phyloP scores from a whole-genome alignment of 768 basidiomycete genomes.

The Macrocybe gigantea region DNA sequence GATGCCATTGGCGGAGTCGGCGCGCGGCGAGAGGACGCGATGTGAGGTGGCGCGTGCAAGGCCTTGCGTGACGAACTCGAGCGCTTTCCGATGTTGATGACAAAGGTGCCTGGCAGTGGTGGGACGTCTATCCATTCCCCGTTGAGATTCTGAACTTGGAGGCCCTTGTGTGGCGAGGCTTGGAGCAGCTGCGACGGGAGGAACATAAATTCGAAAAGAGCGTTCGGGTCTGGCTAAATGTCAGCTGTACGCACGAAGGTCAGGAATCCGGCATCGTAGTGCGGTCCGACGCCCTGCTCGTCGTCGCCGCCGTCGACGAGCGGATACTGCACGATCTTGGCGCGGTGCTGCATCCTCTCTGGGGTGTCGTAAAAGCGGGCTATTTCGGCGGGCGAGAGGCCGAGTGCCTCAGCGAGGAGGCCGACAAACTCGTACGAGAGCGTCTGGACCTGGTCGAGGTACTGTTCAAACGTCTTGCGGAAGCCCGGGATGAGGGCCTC shows the following conservation, averaged over 20 bases:
- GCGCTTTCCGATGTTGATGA: slow-evolving; percentile 76
- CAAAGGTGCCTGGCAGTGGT: slow-evolving; percentile 74
- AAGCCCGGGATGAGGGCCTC: slow-evolving; percentile 71
- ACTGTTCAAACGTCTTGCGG: slow-evolving; percentile 45
- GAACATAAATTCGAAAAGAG: neutral
- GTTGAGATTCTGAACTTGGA: slow-evolving; percentile 77
- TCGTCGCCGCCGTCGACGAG: slow-evolving; percentile 28
- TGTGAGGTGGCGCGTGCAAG: slow-evolving; percentile 79
- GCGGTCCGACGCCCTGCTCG: slow-evolving; percentile 79
- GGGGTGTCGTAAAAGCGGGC: slow-evolving; percentile 56
- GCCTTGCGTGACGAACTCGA: slow-evolving; percentile 73
- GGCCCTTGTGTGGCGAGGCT: slow-evolving; percentile 69
- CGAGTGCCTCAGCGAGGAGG: slow-evolving; percentile 65
- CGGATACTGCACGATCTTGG: slow-evolving; percentile 78
- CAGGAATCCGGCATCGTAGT: slow-evolving; percentile 78
- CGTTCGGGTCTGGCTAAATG: neutral
- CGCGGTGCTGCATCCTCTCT: slow-evolving; percentile 66
- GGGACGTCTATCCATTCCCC: slow-evolving; percentile 82
- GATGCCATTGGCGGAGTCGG: slow-evolving; percentile 17
- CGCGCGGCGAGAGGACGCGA: slow-evolving; percentile 65
- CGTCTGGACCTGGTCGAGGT: slow-evolving; percentile 52
- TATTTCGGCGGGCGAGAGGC: slow-evolving; percentile 54
- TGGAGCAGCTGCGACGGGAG: slow-evolving; percentile 54
- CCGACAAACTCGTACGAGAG: slow-evolving; percentile 57
- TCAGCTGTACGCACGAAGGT: slow-evolving; percentile 53